Percentiles rank a stretch among this genome's conserved stretches.
phyloP scores from a whole-genome alignment of 2,329 filamentous ascomycete genomes.

The Neobulgaria alba region DNA sequence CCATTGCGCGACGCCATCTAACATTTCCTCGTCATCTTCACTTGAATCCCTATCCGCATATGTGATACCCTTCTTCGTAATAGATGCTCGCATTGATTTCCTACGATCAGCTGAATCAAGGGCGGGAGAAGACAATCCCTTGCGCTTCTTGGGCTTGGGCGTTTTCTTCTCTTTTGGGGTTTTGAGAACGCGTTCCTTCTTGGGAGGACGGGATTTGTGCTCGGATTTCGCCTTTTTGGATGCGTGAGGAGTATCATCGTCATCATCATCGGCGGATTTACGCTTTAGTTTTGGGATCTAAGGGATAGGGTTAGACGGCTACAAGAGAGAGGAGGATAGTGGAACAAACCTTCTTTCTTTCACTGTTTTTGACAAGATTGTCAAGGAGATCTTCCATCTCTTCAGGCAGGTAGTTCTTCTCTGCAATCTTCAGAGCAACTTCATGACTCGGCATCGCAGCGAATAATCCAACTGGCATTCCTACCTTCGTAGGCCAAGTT shows the following conservation, averaged over 20 bases:
- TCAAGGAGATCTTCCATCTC: constrained; percentile 61
- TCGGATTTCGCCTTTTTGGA: constrained; percentile 20
- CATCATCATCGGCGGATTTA: constrained; percentile 19
- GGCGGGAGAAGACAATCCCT: constrained; percentile 10
- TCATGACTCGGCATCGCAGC: constrained; percentile 65
- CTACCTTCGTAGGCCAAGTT: constrained; percentile 71
- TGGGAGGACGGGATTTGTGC: constrained; percentile 17
- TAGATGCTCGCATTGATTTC: constrained; percentile 27
- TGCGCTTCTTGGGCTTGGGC: constrained; percentile 24
- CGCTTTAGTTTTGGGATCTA: constrained; percentile 21
- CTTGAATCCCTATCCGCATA: constrained; percentile 33
- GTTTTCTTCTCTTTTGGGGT: constrained; percentile 21
- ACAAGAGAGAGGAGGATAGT: constrained; percentile 3
- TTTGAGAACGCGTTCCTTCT: constrained; percentile 18
- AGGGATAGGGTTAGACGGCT: constrained; percentile 4
- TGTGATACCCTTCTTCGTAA: not conserved
- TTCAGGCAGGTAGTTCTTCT: constrained; percentile 73
- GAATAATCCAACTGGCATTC: constrained; percentile 73
- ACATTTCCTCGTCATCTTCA: constrained; percentile 34
- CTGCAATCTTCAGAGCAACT: constrained; percentile 74
- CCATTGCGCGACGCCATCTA: constrained; percentile 28
- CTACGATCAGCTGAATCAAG: constrained; percentile 25
- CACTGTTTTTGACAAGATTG: constrained; percentile 54
- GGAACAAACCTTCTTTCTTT: constrained; percentile 49
- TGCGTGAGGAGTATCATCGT: constrained; percentile 12